Evolutionary conservation across 192 early-diverging fungal species (phyloP), one percentile per base, ranked within the genome.

Genomic region (Backusella australiensis): DNA sequence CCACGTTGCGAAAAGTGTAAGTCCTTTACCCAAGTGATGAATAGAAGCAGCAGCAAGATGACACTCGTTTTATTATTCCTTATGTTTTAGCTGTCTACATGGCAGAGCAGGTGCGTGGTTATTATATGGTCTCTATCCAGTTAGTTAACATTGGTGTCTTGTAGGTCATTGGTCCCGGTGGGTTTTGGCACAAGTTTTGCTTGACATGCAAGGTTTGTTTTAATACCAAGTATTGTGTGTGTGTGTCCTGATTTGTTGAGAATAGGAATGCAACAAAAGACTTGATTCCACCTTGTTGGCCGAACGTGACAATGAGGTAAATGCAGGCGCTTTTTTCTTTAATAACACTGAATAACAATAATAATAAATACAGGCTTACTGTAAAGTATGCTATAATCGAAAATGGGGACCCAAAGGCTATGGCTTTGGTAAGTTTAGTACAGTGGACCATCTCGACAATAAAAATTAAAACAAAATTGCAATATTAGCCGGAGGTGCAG

Each of bases 381-480:
- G 89, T 66, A 90, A 84, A 73, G 77, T 75, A 1, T 90, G 89
- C 70, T 84, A 90, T 72, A 81, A 77, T 67, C 86, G 87, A 72
- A 83, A 81, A 72, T 90, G 82, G 79, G 89, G 87, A 44, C 87
- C 89, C 5, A 90, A 88, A 36, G 89, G 89, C 14, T 79, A 86
- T 53, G 77, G 75, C 7, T 81, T 75, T 73, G 77, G 76, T 68
- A 76, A 39, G 35, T 46, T 35, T 65, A 39, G 38, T 41, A 39
- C 38, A 39, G 75, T 41, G 34, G 34, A 69, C 65, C 46, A 29
- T 72, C 8, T 8, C 52, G 11, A 56, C 29, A 35, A 26, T 17
- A 32, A 15, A n/a, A 36, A 34, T 74, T 74, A 41, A 34, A 38
- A 35, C 36, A 11, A 34, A 7, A 69, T 76, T 69, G 23, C 32